Base-by-base conservation (phyloP, 2,329 filamentous ascomycete genomes). In the Hypoxylon sp. region DNA sequence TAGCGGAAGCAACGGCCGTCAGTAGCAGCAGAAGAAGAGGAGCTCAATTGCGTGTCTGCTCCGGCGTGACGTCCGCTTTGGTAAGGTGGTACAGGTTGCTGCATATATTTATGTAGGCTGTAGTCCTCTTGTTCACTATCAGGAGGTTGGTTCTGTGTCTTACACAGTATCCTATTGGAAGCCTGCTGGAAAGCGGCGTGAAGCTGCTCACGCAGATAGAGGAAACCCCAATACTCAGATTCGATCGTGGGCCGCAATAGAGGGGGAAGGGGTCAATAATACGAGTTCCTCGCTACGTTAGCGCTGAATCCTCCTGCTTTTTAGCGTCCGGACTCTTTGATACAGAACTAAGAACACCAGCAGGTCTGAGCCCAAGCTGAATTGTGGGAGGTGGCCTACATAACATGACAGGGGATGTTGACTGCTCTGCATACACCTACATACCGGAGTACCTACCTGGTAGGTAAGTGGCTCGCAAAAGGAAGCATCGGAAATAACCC, bases 81-180 rank as follows among this genome's bases (percentile, higher is more conserved):
- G 69, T 71, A 64, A 69, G 66, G 69, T 71, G 63, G 63, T 64
- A 71, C 69, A 60, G 31, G 58, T 61, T 30, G 35, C 46, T 51
- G 62, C 65, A 68, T 62, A 53, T 55, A 42, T 61, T 61, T 20
- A 65, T 68, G 68, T 62, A 61, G 61, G 60, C 53, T 13, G 42
- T 46, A 31, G 22, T 65, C 31, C 51, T 48, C n/a, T 65, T 31
- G 30, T 37, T 55, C 31, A 10, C 37, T 40, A 27, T 35, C 20
- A 61, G 40, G 50, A 57, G 60, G 60, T 49, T 63, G 51, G 66
- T 42, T 35, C 20, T 49, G 37, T 31, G 50, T 33, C 44, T 62
- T 53, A 50, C 35, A 44, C 30, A 40, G 54, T 48, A 6, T 13
- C 22, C 13, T 30, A 14, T 14, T 62, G 8, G 27, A 17, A 56